phyloP scores from a whole-genome alignment of 106 monocot species.

The Amphibolis antarctica region DNA sequence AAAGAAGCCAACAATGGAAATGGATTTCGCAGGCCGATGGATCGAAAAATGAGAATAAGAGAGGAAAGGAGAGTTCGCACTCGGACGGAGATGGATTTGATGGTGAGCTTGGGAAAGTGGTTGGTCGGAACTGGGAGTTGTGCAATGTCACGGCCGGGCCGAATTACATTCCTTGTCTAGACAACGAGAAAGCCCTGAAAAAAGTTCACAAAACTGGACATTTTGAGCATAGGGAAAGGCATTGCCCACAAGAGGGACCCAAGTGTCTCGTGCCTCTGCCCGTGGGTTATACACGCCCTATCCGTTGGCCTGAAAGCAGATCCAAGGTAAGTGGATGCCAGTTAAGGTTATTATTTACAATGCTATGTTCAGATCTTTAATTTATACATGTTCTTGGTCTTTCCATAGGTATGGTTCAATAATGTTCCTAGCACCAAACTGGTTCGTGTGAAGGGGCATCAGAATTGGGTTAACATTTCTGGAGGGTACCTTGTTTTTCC shows the following conservation, averaged over 20 bases:
- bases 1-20: not conserved
- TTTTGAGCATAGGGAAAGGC: conserved; percentile 72
- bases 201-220: conserved; percentile 43
- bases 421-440: conserved; percentile 90
- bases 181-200: conserved; percentile 64
- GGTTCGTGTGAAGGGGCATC: conserved; percentile 91
- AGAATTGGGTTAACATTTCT: conserved; percentile 87
- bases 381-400: not conserved
- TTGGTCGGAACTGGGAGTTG: conserved; percentile 24
- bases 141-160: conserved; percentile 67
- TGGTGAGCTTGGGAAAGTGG: not conserved
- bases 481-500: conserved; percentile 83
- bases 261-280: conserved; percentile 76
- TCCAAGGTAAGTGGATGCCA: conserved; percentile 40
- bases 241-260: conserved; percentile 66
- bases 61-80: not conserved
- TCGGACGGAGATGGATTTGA: not conserved
- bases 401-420: conserved; percentile 72
- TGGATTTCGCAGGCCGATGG: not conserved
- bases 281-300: conserved; percentile 39
- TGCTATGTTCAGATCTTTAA: not conserved
- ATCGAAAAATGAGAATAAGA: not conserved
- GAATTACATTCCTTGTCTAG: conserved; percentile 86
- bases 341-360: not conserved
- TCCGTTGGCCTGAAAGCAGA: conserved; percentile 76